Evolutionary conservation across 306 rosid genomes (phyloP), one percentile per base, ranked within the genome.

Genomic region (Acacia melanoxylon): DNA sequence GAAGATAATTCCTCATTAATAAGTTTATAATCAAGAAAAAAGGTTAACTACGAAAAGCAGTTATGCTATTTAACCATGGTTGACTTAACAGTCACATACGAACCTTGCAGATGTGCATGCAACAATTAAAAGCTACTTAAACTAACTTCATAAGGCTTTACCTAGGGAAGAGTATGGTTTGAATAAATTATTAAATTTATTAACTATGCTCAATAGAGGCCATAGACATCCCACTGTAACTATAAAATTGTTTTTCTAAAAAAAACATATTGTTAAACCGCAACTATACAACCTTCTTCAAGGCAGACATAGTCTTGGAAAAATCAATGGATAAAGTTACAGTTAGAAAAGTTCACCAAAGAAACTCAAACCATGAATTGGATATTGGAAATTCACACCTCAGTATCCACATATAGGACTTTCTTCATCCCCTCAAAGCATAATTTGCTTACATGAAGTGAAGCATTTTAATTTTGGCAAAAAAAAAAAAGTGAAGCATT

Each of bases 261-360:
- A 16, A 16, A 82, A 8, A 58, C 2, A 22, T 19, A 8, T 49
- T 54, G 68, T 37, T 25, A 25, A 76, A 37, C 56, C 15, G 17
- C 19, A 10, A 56, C 37, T 8, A 31, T 37, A n/a, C 62, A 79
- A 87, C 89, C 85, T 89, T 86, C 78, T 73, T 89, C 80, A 72
- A 65, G 65, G 89, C 80, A 66, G 87, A 85, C 84, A 89, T 86
- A 80, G 84, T 80, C 74, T 48, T 29, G 54, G 9, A 29, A 83
- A 46, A 45, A 61, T 49, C 75, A 51, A 51, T 8, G 62, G 61
- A 37, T 72, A 61, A 63, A 63, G 37, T 49, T 49, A 68, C 20
- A 37, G 66, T n/a, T 33, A 33, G n/a, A 25, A 63, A 77, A 44
- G 15, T 35, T 83, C 82, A 77, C 40, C 45, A 25, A 29, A 69